Evolutionary conservation across 768 basidiomycete species (phyloP).

Genomic region (Termitomyces sp.): DNA sequence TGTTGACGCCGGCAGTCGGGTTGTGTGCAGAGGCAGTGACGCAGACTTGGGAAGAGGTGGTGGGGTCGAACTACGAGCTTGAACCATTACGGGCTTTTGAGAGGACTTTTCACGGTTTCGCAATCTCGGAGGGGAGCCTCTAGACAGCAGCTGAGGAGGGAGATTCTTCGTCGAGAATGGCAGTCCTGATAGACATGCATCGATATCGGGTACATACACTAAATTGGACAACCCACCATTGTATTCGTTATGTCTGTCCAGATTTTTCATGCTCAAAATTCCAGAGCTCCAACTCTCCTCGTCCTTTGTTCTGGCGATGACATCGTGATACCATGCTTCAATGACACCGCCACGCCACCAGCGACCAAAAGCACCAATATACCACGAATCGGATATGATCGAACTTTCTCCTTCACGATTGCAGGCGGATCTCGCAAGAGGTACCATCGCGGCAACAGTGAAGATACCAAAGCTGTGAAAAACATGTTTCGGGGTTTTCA

Average conservation of each 20-base stretch:
- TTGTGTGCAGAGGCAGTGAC: slow-evolving; percentile 73
- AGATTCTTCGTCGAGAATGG: slow-evolving; percentile 40
- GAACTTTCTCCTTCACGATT: slow-evolving; percentile 43
- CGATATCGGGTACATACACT: slow-evolving; percentile 4
- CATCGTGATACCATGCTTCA: slow-evolving; percentile 77
- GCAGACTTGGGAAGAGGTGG: slow-evolving; percentile 84
- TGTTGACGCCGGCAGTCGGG: slow-evolving; percentile 37
- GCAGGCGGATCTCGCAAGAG: slow-evolving; percentile 42
- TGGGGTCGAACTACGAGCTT: slow-evolving; percentile 67
- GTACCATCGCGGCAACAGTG: slow-evolving; percentile 78
- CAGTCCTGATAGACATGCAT: slow-evolving; percentile 36
- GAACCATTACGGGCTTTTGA: slow-evolving; percentile 34
- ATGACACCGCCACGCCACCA: slow-evolving; percentile 90
- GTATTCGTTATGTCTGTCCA: slow-evolving; percentile 68
- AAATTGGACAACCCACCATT: slow-evolving; percentile 45
- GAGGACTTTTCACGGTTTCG: slow-evolving; percentile 57
- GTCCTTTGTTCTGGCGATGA: slow-evolving; percentile 60
- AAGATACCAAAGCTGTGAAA: slow-evolving; percentile 87
- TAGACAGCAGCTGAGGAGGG: slow-evolving; percentile 26
- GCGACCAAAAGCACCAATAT: slow-evolving; percentile 84
- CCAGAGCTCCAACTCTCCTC: slow-evolving; percentile 78
- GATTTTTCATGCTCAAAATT: slow-evolving; percentile 70
- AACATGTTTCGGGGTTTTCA: slow-evolving; percentile 87
- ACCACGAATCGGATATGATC: slow-evolving; percentile 78
- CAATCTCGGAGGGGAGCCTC: slow-evolving; percentile 55